Conservation (phyloP, 1,139 yeast genomes). For the Scheffersomyces illinoinensis region DNA sequence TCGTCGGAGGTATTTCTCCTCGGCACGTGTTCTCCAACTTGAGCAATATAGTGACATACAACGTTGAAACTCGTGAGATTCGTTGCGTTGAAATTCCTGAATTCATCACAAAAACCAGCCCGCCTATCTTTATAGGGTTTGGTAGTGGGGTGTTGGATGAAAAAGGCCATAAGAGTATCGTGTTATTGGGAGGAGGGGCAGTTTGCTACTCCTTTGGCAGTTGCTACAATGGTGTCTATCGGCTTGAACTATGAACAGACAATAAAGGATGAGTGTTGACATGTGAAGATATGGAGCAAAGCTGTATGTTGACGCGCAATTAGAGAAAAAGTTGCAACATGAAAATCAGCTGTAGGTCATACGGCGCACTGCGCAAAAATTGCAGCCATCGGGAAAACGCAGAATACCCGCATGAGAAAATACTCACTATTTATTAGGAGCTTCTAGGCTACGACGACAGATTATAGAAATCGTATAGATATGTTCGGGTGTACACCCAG, state of each 20-base stretch:
- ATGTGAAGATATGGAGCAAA: neutral
- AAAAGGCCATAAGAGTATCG: slow-evolving; percentile 10
- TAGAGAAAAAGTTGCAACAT: neutral
- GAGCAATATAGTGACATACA: slow-evolving; percentile 38
- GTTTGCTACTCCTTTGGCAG: slow-evolving; percentile 86
- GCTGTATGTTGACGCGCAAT: neutral
- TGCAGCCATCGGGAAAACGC: neutral
- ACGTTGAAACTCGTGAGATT: slow-evolving; percentile 20
- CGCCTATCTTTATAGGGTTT: slow-evolving; percentile 66
- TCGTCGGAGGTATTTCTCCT: slow-evolving; percentile 65
- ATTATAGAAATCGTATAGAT: neutral
- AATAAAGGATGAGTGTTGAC: neutral
- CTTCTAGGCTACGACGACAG: neutral
- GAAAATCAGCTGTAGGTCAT: neutral
- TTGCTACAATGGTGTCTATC: slow-evolving; percentile 46
- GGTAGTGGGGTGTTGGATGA: slow-evolving; percentile 30
- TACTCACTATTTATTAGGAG: neutral
- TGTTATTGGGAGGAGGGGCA: slow-evolving; percentile 71
- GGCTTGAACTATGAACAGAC: neutral
- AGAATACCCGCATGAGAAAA: neutral
- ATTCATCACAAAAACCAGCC: slow-evolving; percentile 32
- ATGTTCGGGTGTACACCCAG: neutral
- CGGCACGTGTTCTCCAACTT: slow-evolving; percentile 33
- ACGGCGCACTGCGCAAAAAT: neutral
- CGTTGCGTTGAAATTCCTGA: slow-evolving; percentile 29